Percentiles rank a stretch among this genome's conserved stretches.
Evolutionary conservation across 2,329 filamentous ascomycete genomes (phyloP).

Genomic region (Sclerotinia glacialis): DNA sequence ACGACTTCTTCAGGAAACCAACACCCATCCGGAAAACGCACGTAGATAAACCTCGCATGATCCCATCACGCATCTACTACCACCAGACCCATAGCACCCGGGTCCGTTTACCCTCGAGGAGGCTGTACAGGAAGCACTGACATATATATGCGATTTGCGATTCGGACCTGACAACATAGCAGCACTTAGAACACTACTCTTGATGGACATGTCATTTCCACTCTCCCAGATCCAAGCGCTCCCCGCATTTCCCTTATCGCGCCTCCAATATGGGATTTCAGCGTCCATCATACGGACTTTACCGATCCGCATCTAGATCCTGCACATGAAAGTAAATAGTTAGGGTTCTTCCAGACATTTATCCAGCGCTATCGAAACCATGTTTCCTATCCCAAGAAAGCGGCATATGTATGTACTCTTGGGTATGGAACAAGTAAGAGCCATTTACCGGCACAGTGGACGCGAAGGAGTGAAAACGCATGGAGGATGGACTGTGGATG

Average conservation of each 20-base stretch:
- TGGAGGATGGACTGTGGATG: not conserved
- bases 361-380: not conserved
- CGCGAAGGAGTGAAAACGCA: not conserved
- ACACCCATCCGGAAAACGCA: not conserved
- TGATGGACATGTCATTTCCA: not conserved
- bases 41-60: not conserved
- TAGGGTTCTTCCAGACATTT: not conserved
- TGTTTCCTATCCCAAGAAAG: not conserved
- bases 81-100: not conserved
- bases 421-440: not conserved
- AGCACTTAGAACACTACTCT: not conserved
- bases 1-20: not conserved
- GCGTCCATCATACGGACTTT: not conserved
- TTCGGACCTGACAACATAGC: not conserved
- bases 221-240: not conserved
- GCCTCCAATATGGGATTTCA: not conserved
- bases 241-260: not conserved
- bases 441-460: not conserved
- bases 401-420: slow-evolving; percentile 1
- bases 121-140: not conserved
- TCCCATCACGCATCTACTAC: not conserved
- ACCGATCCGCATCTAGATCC: not conserved
- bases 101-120: not conserved
- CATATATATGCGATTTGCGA: not conserved
- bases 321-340: not conserved